Evolutionary conservation across 768 basidiomycete genomes (phyloP).

Genomic region (Termitomyces sp.): DNA sequence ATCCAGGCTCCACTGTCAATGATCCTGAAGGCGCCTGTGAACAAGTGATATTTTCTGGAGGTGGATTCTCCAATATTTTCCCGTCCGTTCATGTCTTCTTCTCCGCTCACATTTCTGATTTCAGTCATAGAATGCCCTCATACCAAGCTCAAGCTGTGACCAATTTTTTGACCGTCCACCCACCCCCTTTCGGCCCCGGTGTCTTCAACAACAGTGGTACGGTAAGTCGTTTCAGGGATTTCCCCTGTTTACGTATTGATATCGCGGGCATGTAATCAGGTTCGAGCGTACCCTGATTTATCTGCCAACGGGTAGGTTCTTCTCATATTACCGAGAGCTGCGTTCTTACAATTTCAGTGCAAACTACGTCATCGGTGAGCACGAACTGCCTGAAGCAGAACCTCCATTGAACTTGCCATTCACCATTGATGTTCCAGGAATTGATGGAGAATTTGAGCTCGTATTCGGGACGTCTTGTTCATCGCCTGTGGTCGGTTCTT

Average conservation of each 20-base stretch:
- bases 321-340: neutral
- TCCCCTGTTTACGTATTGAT: neutral
- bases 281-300: constrained; percentile 45
- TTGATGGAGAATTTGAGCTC: constrained; percentile 32
- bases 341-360: constrained; percentile 19
- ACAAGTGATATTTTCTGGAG: constrained; percentile 41
- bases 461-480: constrained; percentile 48
- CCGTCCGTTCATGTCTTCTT: constrained; percentile 17
- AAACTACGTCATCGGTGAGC: constrained; percentile 33
- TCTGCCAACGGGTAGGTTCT: constrained; percentile 37
- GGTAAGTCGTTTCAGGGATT: constrained; percentile 12
- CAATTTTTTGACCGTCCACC: constrained; percentile 30
- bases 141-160: constrained; percentile 39
- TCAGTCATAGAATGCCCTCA: constrained; percentile 28
- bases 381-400: neutral
- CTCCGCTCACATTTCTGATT: neutral
- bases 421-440: constrained; percentile 13
- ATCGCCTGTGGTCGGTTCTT: constrained; percentile 42
- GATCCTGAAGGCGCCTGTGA: constrained; percentile 43
- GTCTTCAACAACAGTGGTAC: constrained; percentile 43
- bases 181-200: constrained; percentile 32
- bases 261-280: constrained; percentile 18
- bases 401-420: no score
- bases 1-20: constrained; percentile 33
- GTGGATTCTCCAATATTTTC: constrained; percentile 44